Evolutionary conservation across 192 early-diverging fungal genomes (phyloP).

Genomic region (Coemansia sp.): DNA sequence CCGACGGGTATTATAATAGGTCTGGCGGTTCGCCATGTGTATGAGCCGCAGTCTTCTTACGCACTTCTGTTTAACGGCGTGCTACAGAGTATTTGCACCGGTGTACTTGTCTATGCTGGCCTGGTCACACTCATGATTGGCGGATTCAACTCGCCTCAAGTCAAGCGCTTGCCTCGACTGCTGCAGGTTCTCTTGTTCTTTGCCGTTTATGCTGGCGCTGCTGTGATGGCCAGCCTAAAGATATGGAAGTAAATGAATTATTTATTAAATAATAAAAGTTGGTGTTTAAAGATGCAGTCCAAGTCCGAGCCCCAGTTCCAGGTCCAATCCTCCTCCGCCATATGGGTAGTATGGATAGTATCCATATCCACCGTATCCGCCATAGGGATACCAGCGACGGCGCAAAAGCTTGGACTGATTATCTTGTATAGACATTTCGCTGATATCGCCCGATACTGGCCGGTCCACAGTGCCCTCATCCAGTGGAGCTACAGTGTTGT

Average conservation of each 20-base stretch:
- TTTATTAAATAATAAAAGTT: neutral
- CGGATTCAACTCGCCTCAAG: constrained; percentile 57
- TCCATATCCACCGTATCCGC: constrained; percentile 4
- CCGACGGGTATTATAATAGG: constrained; percentile 78
- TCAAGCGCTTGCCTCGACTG: constrained; percentile 23
- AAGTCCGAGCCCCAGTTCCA: constrained; percentile 8
- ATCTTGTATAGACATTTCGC: neutral
- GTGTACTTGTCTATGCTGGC: constrained; percentile 73
- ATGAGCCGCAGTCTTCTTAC: constrained; percentile 59
- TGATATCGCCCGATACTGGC: neutral
- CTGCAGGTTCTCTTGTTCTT: constrained; percentile 29
- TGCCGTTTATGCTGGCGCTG: constrained; percentile 42
- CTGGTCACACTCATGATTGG: constrained; percentile 66
- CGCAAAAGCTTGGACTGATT: neutral
- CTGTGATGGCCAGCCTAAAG: constrained; percentile 40
- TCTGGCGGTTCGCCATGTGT: constrained; percentile 62
- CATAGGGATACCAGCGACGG: constrained; percentile 17
- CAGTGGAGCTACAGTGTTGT: neutral
- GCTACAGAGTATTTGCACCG: constrained; percentile 70
- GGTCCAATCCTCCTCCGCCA: constrained; percentile 1
- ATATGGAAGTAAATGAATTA: constrained; percentile 29
- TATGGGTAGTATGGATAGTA: constrained; percentile 19
- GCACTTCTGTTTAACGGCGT: constrained; percentile 65
- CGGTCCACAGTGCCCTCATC: neutral
- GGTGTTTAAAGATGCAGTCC: constrained; percentile 5